Conservation (phyloP, 306 rosid species). For the Lotus japonicus region DNA sequence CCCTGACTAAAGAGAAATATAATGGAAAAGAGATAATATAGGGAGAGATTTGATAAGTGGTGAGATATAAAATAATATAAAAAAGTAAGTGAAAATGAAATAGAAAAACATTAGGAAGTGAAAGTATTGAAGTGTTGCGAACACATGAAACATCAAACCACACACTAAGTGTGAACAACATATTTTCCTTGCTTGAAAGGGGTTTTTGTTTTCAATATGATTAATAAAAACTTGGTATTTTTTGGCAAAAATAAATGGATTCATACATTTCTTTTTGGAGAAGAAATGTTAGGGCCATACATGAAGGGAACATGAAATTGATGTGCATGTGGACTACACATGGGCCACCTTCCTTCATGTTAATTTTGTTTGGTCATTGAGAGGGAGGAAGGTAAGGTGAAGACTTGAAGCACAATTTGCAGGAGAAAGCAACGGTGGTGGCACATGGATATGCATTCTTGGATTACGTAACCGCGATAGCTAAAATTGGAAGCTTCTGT, state of each 20-base stretch:
- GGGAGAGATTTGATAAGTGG: too few relatives aligned
- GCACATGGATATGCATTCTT: conserved; percentile 1
- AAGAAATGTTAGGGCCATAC: conserved; percentile 2
- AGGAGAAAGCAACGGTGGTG: not conserved
- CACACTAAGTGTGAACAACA: too few relatives aligned
- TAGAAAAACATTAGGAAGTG: too few relatives aligned
- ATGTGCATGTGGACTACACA: conserved; percentile 41
- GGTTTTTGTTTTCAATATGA: not conserved
- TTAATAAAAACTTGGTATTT: not conserved
- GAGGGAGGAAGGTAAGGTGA: not conserved
- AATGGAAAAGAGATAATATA: too few relatives aligned
- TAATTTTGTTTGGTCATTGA: conserved; percentile 9
- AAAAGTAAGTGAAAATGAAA: too few relatives aligned
- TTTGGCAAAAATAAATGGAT: not conserved
- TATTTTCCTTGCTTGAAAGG: not conserved
- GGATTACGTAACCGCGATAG: not conserved
- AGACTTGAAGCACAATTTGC: not conserved
- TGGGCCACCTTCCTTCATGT: conserved; percentile 12
- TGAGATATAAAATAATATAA: too few relatives aligned
- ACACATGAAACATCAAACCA: too few relatives aligned
- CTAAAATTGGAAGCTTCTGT: not conserved
- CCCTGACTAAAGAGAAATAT: too few relatives aligned
- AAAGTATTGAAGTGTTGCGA: too few relatives aligned
- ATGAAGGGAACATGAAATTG: conserved; percentile 24
- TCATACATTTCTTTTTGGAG: not conserved